Evolutionary conservation across 768 basidiomycete genomes (phyloP), one percentile per base, ranked within the genome.

Genomic region (Hygrophorus pudorinus): DNA sequence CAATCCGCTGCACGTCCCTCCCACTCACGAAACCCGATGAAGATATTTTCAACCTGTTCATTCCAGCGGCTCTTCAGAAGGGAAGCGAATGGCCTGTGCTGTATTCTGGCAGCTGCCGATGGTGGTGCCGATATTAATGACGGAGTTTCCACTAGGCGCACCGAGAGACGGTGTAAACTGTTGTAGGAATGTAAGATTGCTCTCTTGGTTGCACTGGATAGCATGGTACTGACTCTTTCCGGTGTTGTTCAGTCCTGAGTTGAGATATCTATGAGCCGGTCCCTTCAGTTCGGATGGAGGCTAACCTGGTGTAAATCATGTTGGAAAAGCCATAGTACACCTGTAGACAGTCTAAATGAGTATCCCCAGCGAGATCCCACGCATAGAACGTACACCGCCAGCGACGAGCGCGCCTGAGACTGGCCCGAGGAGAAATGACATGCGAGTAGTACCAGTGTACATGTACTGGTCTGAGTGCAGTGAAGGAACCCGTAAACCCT

Each of bases 281-380:
- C n/a, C 13, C 4, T 40, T 47, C 24, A 24, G 24, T 36, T 45
- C 49, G 40, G 30, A 2, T 17, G 38, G 34, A 37, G 5, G 54
- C 68, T 32, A 42, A 78, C 81, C 69, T 68, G 36, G 72, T 71
- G 39, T 74, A 70, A 38, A 83, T 79, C 58, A 81, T 55, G 53
- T 71, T 76, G 2, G 80, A 82, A 56, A 83, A 79, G 17, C 79
- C 81, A 58, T 83, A 83, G 61, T 83, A 84, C 4, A 81, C 66
- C 80, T 79, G 49, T 9, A 44, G 24, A 17, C 16, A 14, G 18
- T 30, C 41, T 20, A 31, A 17, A 33, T 35, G 17, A 7, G 27
- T 2, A 33, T 44, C 17, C 10, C 33, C 20, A 35, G 20, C 16
- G 35, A 3, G 3, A 2, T 18, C 12, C 30, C n/a, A 14, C 38